These are phyloP conservation scores for Micractinium sp. DNA, from an alignment of 139 green algal species.

Conservation along the genomic window DNA sequence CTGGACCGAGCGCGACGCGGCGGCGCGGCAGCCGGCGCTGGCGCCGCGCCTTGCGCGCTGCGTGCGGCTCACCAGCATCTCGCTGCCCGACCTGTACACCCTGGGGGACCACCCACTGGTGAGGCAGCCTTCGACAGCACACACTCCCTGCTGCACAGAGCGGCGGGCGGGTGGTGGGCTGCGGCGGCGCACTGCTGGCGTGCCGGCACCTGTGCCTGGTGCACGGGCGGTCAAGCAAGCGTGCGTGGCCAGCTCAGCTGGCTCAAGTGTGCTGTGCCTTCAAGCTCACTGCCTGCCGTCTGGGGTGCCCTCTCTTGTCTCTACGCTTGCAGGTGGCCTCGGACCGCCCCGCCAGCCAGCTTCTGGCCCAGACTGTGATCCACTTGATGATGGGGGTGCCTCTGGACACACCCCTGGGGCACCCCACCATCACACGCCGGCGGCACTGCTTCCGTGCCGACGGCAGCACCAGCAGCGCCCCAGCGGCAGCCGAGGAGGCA, in stretches of 20 bases:
- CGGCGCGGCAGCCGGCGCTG: constrained; percentile 12
- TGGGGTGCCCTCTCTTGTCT: background rate
- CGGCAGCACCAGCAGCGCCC: background rate
- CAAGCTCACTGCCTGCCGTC: background rate
- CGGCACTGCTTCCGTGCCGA: background rate
- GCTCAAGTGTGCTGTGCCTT: no score
- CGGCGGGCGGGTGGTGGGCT: background rate
- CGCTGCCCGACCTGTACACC: constrained; percentile 22
- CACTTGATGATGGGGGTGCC: constrained; percentile 17
- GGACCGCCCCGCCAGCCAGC: constrained; percentile 1
- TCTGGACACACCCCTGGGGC: constrained; percentile 10
- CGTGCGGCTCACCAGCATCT: constrained; percentile 35
- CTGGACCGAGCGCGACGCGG: constrained; percentile 35
- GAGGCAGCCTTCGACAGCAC: no score
- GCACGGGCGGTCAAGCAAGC: no score
- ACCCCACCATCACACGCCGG: background rate
- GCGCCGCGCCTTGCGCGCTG: constrained; percentile 8
- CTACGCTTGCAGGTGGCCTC: background rate
- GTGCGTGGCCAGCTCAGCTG: background rate
- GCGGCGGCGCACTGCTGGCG: no score
- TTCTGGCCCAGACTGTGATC: constrained; percentile 42
- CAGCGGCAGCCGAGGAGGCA: background rate
- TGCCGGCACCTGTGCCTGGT: background rate
- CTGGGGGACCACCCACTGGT: constrained; percentile 44
- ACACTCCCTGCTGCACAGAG: background rate